Conservation (phyloP, 306 rosid genomes). For the Vigna mungo region DNA sequence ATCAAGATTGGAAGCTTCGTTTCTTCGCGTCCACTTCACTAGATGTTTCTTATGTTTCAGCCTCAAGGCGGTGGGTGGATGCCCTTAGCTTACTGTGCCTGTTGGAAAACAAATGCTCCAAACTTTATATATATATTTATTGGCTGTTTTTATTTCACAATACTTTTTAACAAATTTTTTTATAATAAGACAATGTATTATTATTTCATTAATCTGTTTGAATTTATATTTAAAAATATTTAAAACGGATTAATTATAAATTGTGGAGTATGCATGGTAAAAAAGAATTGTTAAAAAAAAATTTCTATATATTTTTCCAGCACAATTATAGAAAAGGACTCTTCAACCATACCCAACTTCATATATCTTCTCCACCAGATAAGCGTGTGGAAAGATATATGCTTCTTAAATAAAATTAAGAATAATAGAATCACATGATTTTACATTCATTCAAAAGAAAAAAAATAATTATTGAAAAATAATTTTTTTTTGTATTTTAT, state of each 20-base stretch:
- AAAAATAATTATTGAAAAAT: too few species aligned
- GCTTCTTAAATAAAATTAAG: not conserved
- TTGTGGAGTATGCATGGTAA: too few species aligned
- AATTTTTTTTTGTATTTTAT: too few species aligned
- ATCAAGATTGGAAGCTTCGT: slow-evolving; percentile 71
- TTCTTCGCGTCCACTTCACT: slow-evolving; percentile 99
- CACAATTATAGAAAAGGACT: slow-evolving; percentile 54
- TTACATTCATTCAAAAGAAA: too few species aligned
- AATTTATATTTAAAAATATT: too few species aligned
- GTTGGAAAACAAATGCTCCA: slow-evolving; percentile 40
- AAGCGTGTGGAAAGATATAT: not conserved
- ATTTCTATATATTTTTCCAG: slow-evolving; percentile 3
- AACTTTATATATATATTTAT: not conserved
- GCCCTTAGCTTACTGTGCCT: slow-evolving; percentile 35
- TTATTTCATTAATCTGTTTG: too few species aligned
- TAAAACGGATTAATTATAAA: too few species aligned
- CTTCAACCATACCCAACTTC: slow-evolving; percentile 46
- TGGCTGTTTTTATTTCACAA: too few species aligned
- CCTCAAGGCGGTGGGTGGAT: slow-evolving; percentile 63
- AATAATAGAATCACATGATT: too few species aligned
- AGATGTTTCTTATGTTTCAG: slow-evolving; percentile 57
- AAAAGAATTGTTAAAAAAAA: too few species aligned
- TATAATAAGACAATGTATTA: too few species aligned
- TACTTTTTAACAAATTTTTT: too few species aligned
- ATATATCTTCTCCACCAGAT: not conserved